Conservation (phyloP, 495 filamentous ascomycete genomes). For the Podospora anserina region DNA sequence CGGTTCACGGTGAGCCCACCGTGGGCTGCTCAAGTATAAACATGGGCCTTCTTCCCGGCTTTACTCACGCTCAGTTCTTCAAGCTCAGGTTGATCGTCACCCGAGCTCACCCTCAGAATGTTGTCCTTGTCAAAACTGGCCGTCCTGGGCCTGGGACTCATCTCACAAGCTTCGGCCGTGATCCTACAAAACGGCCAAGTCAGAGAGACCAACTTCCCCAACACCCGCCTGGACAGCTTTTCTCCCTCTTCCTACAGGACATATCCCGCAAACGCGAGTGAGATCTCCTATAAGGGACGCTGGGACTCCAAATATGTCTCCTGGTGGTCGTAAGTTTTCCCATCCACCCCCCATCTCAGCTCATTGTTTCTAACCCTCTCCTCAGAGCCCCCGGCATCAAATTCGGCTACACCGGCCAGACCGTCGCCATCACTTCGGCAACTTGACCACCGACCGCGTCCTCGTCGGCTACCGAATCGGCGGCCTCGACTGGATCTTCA, state of each 20-base stretch:
- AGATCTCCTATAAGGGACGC: constrained; percentile 67
- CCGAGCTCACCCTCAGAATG: constrained; percentile 14
- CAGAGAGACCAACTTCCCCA: constrained; percentile 42
- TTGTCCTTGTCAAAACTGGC: constrained; percentile 23
- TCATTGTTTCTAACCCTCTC: not conserved
- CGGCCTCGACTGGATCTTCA: constrained; percentile 64
- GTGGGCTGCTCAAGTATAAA: not conserved
- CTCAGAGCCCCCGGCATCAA: constrained; percentile 58
- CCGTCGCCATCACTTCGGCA: constrained; percentile 63
- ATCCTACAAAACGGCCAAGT: constrained; percentile 66
- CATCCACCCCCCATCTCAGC: not conserved
- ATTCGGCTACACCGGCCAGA: constrained; percentile 61
- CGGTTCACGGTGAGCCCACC: not conserved
- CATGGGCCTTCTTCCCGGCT: not conserved
- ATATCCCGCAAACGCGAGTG: constrained; percentile 54
- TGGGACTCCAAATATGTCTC: constrained; percentile 67
- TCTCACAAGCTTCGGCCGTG: constrained; percentile 35
- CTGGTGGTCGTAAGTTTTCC: constrained; percentile 56
- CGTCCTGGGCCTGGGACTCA: constrained; percentile 27
- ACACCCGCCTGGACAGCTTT: constrained; percentile 44
- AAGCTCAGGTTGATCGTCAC: not conserved
- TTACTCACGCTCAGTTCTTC: not conserved
- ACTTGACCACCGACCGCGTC: constrained; percentile 52
- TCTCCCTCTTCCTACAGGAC: constrained; percentile 40
- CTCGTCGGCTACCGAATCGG: constrained; percentile 61